These are phyloP conservation scores for Auricularia heimuer DNA, from an alignment of 768 basidiomycete genomes.

Conservation along the genomic window DNA sequence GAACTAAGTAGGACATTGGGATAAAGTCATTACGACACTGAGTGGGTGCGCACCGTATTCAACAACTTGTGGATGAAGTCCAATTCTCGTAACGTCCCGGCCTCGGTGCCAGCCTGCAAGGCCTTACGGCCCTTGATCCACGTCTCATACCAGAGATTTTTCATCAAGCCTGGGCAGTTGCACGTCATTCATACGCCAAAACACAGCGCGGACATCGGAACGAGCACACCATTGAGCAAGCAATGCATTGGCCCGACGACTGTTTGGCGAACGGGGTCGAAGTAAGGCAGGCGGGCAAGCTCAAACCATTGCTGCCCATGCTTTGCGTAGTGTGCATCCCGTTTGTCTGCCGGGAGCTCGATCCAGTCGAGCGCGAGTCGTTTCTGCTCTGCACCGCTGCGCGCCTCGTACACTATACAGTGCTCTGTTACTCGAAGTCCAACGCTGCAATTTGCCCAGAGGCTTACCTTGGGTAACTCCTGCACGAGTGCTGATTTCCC, in stretches of 20 bases:
- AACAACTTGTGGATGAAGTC: not conserved
- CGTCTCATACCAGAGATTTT: constrained; percentile 17
- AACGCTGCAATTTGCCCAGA: too few relatives aligned
- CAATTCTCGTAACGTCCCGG: not conserved
- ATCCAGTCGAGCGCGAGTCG: not conserved
- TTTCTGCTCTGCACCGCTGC: not conserved
- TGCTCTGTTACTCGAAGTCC: too few relatives aligned
- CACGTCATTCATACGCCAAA: not conserved
- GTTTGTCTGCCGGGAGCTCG: not conserved
- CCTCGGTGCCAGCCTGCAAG: not conserved
- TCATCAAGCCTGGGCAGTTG: constrained; percentile 14
- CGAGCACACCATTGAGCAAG: constrained; percentile 12
- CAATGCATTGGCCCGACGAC: constrained; percentile 26
- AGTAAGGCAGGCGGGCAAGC: constrained; percentile 22
- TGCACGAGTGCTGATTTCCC: constrained; percentile 2
- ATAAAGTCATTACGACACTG: not conserved
- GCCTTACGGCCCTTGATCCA: constrained; percentile 13
- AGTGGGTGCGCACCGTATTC: not conserved
- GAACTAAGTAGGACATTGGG: constrained; percentile 11
- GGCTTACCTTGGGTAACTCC: not conserved
- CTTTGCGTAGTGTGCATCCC: constrained; percentile 6
- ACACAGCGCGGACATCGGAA: not conserved
- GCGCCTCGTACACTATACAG: too few relatives aligned
- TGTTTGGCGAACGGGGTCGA: constrained; percentile 17
- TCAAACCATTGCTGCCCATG: constrained; percentile 16